Percentiles rank a stretch among this genome's conserved stretches.
These are phyloP conservation scores for Melastoma malabathricum DNA, from an alignment of 345 rosid genomes.

Conservation along the genomic window DNA sequence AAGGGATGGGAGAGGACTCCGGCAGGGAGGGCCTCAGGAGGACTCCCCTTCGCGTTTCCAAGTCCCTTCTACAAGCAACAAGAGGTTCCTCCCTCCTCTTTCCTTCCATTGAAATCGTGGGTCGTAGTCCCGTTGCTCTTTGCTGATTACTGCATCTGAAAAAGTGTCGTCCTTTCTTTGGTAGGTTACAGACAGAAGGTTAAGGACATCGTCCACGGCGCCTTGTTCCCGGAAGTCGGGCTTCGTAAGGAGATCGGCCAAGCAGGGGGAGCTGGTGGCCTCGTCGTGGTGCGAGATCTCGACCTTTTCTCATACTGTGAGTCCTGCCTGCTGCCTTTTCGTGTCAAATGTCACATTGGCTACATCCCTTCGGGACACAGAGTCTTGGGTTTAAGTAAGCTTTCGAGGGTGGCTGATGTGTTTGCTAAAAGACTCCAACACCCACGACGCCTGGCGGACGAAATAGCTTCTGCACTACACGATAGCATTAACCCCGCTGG, in stretches of 20 bases:
- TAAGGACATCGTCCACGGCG: constrained; percentile 66
- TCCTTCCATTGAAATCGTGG: too few species aligned
- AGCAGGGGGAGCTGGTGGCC: constrained; percentile 88
- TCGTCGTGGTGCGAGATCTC: constrained; percentile 76
- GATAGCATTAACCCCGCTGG: constrained; percentile 72
- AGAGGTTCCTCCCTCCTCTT: constrained; percentile 32
- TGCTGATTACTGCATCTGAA: too few species aligned
- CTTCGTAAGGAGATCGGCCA: constrained; percentile 51
- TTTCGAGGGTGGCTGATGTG: constrained; percentile 76
- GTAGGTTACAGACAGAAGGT: constrained; percentile 63
- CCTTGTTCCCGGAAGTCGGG: constrained; percentile 90
- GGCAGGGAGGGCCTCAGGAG: constrained; percentile 75
- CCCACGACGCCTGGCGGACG: constrained; percentile 70
- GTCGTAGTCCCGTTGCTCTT: too few species aligned
- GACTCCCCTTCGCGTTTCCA: constrained; percentile 93
- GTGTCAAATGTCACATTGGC: constrained; percentile 72
- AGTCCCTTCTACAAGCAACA: constrained; percentile 76
- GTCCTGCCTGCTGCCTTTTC: constrained; percentile 87
- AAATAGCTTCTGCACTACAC: constrained; percentile 67
- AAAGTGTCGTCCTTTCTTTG: constrained; percentile 1
- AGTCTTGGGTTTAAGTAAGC: constrained; percentile 87
- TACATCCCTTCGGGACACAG: constrained; percentile 72
- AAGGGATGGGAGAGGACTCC: constrained; percentile 71
- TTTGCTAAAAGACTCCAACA: constrained; percentile 80
- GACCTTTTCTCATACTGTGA: constrained; percentile 85